Base-by-base conservation (phyloP, 306 rosid genomes). In the Betula pendula region DNA sequence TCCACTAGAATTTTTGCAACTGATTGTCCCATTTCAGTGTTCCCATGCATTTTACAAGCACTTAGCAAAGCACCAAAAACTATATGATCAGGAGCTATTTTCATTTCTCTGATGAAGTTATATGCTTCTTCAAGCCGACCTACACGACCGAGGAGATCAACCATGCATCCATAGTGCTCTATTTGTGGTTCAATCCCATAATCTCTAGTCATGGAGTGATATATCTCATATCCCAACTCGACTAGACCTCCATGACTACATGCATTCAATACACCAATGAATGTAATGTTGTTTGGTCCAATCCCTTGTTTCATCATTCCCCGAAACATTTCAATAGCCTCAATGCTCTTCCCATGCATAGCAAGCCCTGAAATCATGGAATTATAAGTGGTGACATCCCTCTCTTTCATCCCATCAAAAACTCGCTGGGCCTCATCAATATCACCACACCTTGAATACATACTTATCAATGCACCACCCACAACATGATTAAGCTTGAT, bases 151-250 rank as follows among this genome's bases (percentile, higher is more conserved):
- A 85, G 82, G 40, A 88, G 79, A 80, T 88, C 89, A 78, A 85
- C 81, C 81, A 88, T 81, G 87, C 91, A 88, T 44, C 89, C 89
- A 27, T 81, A 70, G 84, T 83, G 89, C 58, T 85, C 84, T 12
- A 85, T 70, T 24, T 47, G 74, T 6, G 84, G 91, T 74, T 83
- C 73, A 68, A 88, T 78, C 67, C 79, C 70, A 49, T 88, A 76
- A 73, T 68, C 20, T 0, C 12, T 76, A 78, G 69, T 82, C 89
- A 83, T 88, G 31, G 87, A 83, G 14, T 79, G 78, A 74, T 81
- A 78, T 70, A 85, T 80, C 82, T 75, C 86, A 71, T 59, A 81
- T 62, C 88, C 85, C 52, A 78, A 38, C 8, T 38, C 1, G 42
- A 52, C n/a, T 81, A 83, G 74, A 68, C 91, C 91, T 17, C 83